phyloP scores from a whole-genome alignment of 257 asterid genomes.

The Penstemon newberryi region DNA sequence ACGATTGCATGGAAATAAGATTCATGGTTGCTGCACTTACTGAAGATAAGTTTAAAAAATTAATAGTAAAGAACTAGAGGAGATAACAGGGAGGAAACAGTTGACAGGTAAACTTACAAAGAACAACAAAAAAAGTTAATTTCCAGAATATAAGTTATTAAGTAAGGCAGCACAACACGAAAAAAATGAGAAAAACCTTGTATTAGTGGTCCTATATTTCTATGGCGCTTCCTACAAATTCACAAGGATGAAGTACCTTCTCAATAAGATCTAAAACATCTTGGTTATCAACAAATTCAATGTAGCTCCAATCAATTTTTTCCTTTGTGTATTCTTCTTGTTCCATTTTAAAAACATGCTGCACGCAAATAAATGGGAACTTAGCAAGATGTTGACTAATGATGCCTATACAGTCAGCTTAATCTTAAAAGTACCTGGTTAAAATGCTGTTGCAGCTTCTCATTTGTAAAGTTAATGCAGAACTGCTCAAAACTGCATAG shows the following conservation, averaged over 20 bases:
- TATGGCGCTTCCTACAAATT: not conserved
- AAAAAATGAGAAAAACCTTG: constrained; percentile 9
- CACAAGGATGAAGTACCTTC: constrained; percentile 53
- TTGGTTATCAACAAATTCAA: constrained; percentile 97
- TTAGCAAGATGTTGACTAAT: constrained; percentile 30
- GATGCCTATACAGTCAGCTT: constrained; percentile 17
- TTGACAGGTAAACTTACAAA: constrained; percentile 17
- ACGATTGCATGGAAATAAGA: not conserved
- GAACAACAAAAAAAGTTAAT: not conserved
- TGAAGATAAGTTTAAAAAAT: constrained; percentile 14
- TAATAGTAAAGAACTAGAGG: not conserved
- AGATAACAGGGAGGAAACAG: constrained; percentile 14
- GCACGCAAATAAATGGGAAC: constrained; percentile 36
- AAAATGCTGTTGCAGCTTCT: constrained; percentile 97
- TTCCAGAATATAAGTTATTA: not conserved
- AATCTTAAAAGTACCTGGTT: constrained; percentile 66
- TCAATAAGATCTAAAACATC: constrained; percentile 97
- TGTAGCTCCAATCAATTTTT: constrained; percentile 94
- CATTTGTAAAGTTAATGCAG: constrained; percentile 94
- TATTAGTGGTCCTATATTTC: constrained; percentile 17
- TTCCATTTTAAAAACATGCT: constrained; percentile 99
- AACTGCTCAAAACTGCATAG: constrained; percentile 92
- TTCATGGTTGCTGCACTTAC: constrained; percentile 10
- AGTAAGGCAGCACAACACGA: not conserved
- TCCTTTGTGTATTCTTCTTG: constrained; percentile 98